A percentile compares a stretch with the other conserved stretches of the same genome.
Conservation (phyloP, 495 filamentous ascomycete genomes). For the Gamarada debralockiae region DNA sequence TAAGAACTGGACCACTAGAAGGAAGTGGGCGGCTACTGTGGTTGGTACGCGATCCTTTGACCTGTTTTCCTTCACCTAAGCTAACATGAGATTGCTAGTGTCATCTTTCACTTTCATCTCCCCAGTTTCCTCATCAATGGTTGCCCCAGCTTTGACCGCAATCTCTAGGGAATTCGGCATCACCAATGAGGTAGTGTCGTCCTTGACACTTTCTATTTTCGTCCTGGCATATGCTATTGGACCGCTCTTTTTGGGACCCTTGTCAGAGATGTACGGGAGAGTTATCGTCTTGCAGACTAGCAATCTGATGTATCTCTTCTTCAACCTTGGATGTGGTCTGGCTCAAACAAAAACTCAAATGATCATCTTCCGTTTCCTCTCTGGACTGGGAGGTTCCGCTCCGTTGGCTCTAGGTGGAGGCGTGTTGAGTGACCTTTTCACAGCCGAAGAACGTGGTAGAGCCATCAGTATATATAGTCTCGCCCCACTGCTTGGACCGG, state of each 20-base stretch:
- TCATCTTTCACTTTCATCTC: conserved; percentile 71
- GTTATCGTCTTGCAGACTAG: conserved; percentile 49
- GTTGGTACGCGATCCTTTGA: conserved; percentile 8
- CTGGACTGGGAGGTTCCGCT: conserved; percentile 21
- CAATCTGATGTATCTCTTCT: conserved; percentile 53
- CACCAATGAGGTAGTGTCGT: conserved; percentile 46
- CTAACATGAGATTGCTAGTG: conserved; percentile 15
- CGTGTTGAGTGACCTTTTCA: conserved; percentile 60
- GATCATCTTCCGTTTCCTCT: conserved; percentile 53
- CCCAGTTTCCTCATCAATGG: conserved; percentile 63
- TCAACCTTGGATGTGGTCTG: conserved; percentile 55
- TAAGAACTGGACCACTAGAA: conserved; percentile 36
- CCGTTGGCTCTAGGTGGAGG: conserved; percentile 53
- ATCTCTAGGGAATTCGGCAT: conserved; percentile 63
- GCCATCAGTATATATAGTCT: conserved; percentile 63
- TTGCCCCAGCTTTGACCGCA: conserved; percentile 60
- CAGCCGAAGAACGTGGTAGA: conserved; percentile 58
- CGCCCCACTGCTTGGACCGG: conserved; percentile 63
- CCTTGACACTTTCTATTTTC: conserved; percentile 69
- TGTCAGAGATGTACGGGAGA: conserved; percentile 64
- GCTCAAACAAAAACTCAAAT: conserved; percentile 50
- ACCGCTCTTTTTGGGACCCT: conserved; percentile 56
- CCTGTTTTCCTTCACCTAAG: not conserved
- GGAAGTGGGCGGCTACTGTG: conserved; percentile 38
- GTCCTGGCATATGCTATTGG: conserved; percentile 69